Evolutionary conservation across 768 basidiomycete genomes (phyloP).

Genomic region (Boletus tylopilopsis): DNA sequence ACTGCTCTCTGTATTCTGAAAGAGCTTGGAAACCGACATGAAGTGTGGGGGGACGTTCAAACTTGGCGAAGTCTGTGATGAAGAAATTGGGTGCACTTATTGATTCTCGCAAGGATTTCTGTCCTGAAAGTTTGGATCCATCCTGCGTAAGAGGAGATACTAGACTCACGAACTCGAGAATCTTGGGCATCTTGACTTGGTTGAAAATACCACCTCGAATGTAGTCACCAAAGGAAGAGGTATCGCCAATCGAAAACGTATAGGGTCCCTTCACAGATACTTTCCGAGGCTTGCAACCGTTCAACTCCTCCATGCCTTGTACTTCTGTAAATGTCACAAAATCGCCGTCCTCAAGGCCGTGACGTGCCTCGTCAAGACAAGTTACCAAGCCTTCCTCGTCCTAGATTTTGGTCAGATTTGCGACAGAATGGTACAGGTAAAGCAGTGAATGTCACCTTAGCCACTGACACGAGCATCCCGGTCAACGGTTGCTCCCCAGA

Average conservation of each 20-base stretch:
- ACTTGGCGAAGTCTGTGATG: conserved; percentile 97
- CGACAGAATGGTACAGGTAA: background rate
- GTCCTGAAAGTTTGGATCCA: conserved; percentile 3
- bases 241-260: conserved; percentile 95
- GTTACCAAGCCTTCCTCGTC: conserved; percentile 90
- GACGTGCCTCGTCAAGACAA: conserved; percentile 93
- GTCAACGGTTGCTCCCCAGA: conserved; percentile 93
- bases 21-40: conserved; percentile 96
- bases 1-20: conserved; percentile 64
- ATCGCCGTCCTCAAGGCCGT: conserved; percentile 98
- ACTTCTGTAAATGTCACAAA: conserved; percentile 96
- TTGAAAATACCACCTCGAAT: conserved; percentile 90
- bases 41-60: conserved; percentile 85
- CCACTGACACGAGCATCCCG: conserved; percentile 96
- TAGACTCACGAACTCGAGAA: conserved; percentile 81
- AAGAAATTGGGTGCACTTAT: conserved; percentile 79
- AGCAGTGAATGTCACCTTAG: conserved; percentile 50
- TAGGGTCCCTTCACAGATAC: conserved; percentile 95
- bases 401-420: conserved; percentile 35
- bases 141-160: background rate
- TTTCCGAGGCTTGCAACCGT: conserved; percentile 88
- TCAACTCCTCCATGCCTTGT: conserved; percentile 90
- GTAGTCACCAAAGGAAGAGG: conserved; percentile 72
- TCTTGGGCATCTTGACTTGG: conserved; percentile 99
- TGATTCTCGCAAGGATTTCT: conserved; percentile 95